These are phyloP conservation scores for Lepraria neglecta DNA, from an alignment of 495 filamentous ascomycete genomes.

Conservation along the genomic window DNA sequence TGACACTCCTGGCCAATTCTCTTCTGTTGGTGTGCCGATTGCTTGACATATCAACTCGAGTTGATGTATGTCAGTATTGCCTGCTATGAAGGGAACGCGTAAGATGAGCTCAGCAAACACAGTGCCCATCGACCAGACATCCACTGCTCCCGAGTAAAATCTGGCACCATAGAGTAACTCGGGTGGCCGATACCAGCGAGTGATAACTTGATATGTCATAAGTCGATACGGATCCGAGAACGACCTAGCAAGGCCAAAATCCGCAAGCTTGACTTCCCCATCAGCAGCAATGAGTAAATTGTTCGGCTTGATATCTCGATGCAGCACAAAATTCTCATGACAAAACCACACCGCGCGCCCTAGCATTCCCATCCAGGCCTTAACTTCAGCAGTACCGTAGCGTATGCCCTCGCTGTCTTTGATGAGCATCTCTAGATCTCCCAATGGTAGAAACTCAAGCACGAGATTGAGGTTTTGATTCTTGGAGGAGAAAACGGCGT, in stretches of 20 bases:
- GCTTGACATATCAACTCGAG: slow-evolving; percentile 72
- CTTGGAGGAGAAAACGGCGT: slow-evolving; percentile 88
- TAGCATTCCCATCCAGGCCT: slow-evolving; percentile 98
- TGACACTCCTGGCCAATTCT: slow-evolving; percentile 90
- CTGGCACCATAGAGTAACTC: slow-evolving; percentile 86
- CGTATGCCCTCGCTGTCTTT: slow-evolving; percentile 66
- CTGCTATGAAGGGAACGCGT: slow-evolving; percentile 70
- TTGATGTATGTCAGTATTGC: slow-evolving; percentile 74
- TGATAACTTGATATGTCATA: slow-evolving; percentile 96
- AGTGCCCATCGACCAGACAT: slow-evolving; percentile 90
- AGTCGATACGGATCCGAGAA: slow-evolving; percentile 80
- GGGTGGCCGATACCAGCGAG: slow-evolving; percentile 91
- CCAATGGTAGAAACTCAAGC: slow-evolving; percentile 82
- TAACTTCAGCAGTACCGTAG: slow-evolving; percentile 79
- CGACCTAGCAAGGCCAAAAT: slow-evolving; percentile 88
- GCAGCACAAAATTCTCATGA: slow-evolving; percentile 87
- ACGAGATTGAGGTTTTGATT: slow-evolving; percentile 91
- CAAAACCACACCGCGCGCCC: slow-evolving; percentile 92
- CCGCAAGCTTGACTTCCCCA: slow-evolving; percentile 88
- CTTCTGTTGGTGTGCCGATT: slow-evolving; percentile 87
- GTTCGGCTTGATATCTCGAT: slow-evolving; percentile 99
- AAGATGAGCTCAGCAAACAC: slow-evolving; percentile 90
- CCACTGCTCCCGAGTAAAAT: slow-evolving; percentile 84
- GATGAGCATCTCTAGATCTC: slow-evolving; percentile 91
- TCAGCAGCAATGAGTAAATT: slow-evolving; percentile 91